phyloP scores from a whole-genome alignment of 495 filamentous ascomycete genomes.

The Neohortaea acidophila region DNA sequence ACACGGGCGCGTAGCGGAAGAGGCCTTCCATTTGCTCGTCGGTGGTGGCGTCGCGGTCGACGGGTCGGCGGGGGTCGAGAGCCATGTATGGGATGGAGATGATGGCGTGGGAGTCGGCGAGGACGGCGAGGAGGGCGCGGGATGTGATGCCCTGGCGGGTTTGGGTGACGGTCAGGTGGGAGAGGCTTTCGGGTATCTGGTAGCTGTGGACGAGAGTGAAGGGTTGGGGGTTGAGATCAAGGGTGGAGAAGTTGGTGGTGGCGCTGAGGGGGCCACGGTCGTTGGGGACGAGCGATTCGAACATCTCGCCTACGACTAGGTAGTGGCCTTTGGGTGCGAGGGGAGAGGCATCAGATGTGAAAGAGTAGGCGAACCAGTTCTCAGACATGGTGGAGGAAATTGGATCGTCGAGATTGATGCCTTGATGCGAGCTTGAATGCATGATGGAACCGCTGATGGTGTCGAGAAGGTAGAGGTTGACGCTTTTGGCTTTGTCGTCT shows the following conservation, averaged over 20 bases:
- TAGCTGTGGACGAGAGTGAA: conserved; percentile 65
- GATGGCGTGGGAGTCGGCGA: conserved; percentile 55
- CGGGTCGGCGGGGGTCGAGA: conserved; percentile 76
- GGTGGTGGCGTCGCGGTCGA: conserved; percentile 67
- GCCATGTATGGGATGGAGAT: conserved; percentile 60
- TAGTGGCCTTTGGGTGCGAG: conserved; percentile 63
- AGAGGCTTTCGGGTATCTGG: conserved; percentile 59
- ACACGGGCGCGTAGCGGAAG: conserved; percentile 51
- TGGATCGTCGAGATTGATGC: conserved; percentile 58
- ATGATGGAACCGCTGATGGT: conserved; percentile 70
- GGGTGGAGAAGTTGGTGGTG: conserved; percentile 53
- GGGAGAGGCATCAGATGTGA: conserved; percentile 33
- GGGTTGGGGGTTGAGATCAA: conserved; percentile 43
- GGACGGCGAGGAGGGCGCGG: conserved; percentile 61
- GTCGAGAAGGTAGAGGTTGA: conserved; percentile 71
- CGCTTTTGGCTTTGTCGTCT: conserved; percentile 37
- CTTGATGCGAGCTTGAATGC: conserved; percentile 50
- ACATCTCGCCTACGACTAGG: conserved; percentile 73
- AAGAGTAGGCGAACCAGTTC: conserved; percentile 93
- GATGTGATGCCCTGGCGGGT: conserved; percentile 88
- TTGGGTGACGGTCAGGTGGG: conserved; percentile 65
- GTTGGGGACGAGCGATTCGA: conserved; percentile 68
- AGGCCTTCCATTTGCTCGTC: conserved; percentile 74
- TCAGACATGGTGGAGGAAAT: conserved; percentile 69
- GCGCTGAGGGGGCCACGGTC: conserved; percentile 67